Base-by-base conservation (phyloP, 163 green algal genomes). In the Smithsoniella earleae region DNA sequence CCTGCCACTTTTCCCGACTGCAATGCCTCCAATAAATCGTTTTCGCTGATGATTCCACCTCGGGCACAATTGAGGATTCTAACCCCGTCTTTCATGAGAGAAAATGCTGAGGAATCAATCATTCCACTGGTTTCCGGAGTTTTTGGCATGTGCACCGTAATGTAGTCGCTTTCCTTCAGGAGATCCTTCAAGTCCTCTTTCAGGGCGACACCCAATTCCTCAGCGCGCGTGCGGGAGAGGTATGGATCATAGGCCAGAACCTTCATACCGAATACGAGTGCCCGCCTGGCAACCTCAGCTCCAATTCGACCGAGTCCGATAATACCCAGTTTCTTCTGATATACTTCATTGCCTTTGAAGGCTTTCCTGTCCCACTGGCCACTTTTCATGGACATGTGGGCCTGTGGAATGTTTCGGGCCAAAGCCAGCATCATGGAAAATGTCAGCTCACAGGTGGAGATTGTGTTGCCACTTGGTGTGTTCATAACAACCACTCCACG, bases 271-370 rank as follows among this genome's bases (percentile, higher is more conserved):
- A 98, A 85, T 63, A 89, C 89, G 66, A 86, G 84, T 43, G 86
- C 90, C 36, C 91, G 83, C 36, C 90, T 81, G 0, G 84, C 90
- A 18, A 97, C 91, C 77, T 97, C 91, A 33, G 78, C 84, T 36
- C 91, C 90, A 10, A 93, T 85, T 87, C 97, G 97, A 62, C 93
- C 93, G 58, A 98, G 97, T 73, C 93, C 93, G 76, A 98, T 94
- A 63, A 98, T 79, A 6, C 89, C 87, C 5, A 98, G 78, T 0
- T 87, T 96, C 83, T 98, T 98, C 77, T 89, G 89, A 18, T 89
- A 83, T 36, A 98, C 78, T 43, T 79, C 88, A n/a, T 90, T 86
- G 38, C 92, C 92, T 27, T 95, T 86, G 74, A 88, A 96, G 66
- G 87, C 88, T 78, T 40, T 86, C 44, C 90, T 86, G 74, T 95